These are phyloP conservation scores for Fusarium neocosmosporiellum DNA, from an alignment of 2,329 filamentous ascomycete genomes.

Conservation along the genomic window DNA sequence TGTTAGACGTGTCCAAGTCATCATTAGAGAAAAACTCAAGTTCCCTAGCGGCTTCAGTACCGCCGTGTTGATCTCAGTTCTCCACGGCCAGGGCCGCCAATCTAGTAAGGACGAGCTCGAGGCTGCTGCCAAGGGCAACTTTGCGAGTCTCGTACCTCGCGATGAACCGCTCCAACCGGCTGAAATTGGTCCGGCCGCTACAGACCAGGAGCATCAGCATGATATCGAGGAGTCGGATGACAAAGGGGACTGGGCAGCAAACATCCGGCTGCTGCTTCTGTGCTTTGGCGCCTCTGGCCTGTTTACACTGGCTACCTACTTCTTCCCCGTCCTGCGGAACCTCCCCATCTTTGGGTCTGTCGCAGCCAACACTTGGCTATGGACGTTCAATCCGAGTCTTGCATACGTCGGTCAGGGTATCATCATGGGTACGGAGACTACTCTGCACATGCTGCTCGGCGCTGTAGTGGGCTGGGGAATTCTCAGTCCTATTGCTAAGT, in stretches of 20 bases:
- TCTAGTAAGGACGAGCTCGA: conserved; percentile 50
- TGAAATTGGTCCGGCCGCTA: conserved; percentile 37
- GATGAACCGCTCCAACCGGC: conserved; percentile 35
- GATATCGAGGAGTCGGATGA: conserved; percentile 35
- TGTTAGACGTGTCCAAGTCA: conserved; percentile 80
- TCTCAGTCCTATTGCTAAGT: conserved; percentile 88
- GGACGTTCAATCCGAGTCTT: conserved; percentile 96
- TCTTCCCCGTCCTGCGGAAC: conserved; percentile 84
- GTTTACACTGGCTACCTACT: conserved; percentile 88
- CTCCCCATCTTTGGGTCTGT: conserved; percentile 85
- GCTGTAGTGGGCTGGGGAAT: conserved; percentile 91
- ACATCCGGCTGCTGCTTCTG: conserved; percentile 65
- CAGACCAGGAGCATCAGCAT: conserved; percentile 50
- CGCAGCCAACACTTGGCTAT: conserved; percentile 85
- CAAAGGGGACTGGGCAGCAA: conserved; percentile 54
- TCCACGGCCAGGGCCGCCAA: conserved; percentile 72
- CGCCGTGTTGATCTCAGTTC: conserved; percentile 88
- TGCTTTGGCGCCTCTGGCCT: conserved; percentile 70
- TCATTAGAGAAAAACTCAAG: conserved; percentile 89
- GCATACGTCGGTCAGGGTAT: conserved; percentile 98
- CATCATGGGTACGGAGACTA: conserved; percentile 97
- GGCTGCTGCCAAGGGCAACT: conserved; percentile 51
- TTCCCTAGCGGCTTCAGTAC: conserved; percentile 98
- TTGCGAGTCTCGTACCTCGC: conserved; percentile 56
- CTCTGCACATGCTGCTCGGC: conserved; percentile 93